Evolutionary conservation across 2,329 filamentous ascomycete species (phyloP).

Genomic region (Cercospora zeae-maydis): DNA sequence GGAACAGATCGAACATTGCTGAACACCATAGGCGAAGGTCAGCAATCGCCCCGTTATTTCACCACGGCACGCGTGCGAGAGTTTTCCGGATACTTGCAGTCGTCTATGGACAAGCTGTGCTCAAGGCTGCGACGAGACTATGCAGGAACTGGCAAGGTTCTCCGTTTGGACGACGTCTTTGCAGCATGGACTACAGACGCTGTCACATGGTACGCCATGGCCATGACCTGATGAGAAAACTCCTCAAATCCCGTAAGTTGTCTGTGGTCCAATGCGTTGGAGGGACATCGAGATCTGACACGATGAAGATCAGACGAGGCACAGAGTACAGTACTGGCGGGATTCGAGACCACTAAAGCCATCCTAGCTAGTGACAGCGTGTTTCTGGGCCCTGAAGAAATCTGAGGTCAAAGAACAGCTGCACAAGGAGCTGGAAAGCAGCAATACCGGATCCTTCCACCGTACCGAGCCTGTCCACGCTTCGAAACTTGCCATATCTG

Average conservation of each 20-base stretch:
- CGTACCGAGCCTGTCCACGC: conserved; percentile 1
- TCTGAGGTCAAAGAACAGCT: conserved; percentile 37
- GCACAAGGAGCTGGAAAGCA: conserved; percentile 37
- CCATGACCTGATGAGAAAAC: conserved; percentile 7
- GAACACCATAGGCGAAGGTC: conserved; percentile 1
- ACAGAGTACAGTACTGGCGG: conserved; percentile 30
- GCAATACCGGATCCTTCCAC: conserved; percentile 16
- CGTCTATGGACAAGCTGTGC: background rate
- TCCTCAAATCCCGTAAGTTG: background rate
- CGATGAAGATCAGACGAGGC: background rate
- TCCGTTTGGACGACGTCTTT: background rate
- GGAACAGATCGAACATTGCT: conserved; percentile 1
- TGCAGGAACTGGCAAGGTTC: conserved; percentile 1
- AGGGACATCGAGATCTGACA: background rate
- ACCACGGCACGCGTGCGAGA: conserved; percentile 1
- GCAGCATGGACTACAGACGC: conserved; percentile 1
- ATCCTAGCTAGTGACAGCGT: conserved; percentile 42
- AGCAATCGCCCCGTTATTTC: conserved; percentile 6
- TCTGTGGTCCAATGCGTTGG: background rate
- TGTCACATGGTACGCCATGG: conserved; percentile 8
- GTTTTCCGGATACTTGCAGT: background rate
- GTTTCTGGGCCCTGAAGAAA: conserved; percentile 41
- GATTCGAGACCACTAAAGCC: conserved; percentile 45
- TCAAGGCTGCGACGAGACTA: background rate
- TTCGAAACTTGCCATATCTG: background rate